Conservation (phyloP, 2,329 filamentous ascomycete genomes). For the Phyllachora maydis region DNA sequence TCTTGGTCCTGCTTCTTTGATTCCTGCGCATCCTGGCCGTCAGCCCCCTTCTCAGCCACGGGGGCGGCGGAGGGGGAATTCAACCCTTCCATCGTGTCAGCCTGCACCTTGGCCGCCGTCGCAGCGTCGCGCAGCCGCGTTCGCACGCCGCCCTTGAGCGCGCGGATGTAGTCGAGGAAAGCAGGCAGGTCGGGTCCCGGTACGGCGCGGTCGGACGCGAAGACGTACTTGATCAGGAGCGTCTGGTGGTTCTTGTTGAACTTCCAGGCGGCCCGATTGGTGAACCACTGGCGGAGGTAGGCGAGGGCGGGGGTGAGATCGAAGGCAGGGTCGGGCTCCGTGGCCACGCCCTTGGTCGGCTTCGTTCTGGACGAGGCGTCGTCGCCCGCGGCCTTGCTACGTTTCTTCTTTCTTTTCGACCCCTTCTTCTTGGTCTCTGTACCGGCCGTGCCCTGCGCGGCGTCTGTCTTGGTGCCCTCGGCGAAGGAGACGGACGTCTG, state of each 20-base stretch:
- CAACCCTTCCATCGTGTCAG: too few species aligned
- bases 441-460: conserved; percentile 2
- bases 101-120: conserved; percentile 34
- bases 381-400: conserved; percentile 13
- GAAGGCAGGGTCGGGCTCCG: conserved; percentile 12
- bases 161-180: conserved; percentile 59
- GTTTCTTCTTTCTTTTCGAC: conserved; percentile 12
- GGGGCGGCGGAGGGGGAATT: too few species aligned
- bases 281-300: conserved; percentile 61
- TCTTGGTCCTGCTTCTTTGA: conserved; percentile 24
- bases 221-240: conserved; percentile 63
- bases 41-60: too few species aligned
- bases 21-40: conserved; percentile 24
- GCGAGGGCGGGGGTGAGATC: conserved; percentile 42
- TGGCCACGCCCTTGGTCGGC: too few species aligned
- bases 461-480: conserved; percentile 15
- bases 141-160: conserved; percentile 56
- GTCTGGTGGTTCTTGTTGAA: conserved; percentile 92
- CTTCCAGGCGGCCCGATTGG: conserved; percentile 58
- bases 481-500: conserved; percentile 28
- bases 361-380: too few species aligned
- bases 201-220: conserved; percentile 48
- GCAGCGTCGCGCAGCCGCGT: conserved; percentile 48
- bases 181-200: conserved; percentile 47
- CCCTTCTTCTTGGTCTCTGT: conserved; percentile 5